A percentile compares a stretch with the other conserved stretches of the same genome.
Conservation (phyloP, 345 rosid species). For the Raphanus sativus region DNA sequence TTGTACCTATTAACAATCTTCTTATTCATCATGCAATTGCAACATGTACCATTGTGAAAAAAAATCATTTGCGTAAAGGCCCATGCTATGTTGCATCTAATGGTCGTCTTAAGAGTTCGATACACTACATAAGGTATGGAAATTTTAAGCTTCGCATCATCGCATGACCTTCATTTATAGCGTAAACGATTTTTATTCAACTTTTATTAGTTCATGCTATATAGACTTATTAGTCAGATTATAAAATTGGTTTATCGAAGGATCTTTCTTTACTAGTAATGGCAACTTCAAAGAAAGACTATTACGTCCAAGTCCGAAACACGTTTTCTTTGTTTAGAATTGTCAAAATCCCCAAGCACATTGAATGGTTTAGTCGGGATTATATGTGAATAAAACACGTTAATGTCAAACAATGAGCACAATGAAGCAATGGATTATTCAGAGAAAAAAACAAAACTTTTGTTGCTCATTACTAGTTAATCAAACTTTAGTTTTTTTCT, state of each 20-base stretch:
- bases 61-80: background rate
- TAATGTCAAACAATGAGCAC: background rate
- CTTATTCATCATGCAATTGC: too few species aligned
- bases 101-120: background rate
- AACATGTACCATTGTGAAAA: background rate
- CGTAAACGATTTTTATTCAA: background rate
- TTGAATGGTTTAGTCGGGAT: background rate
- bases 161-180: background rate
- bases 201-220: background rate
- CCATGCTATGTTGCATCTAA: background rate
- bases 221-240: background rate
- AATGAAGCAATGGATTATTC: background rate
- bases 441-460: background rate
- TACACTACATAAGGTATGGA: background rate
- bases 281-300: conserved; percentile 11
- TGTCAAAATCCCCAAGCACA: background rate
- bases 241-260: background rate
- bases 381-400: background rate
- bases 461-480: background rate
- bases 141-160: background rate
- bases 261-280: background rate
- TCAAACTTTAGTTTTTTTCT: background rate
- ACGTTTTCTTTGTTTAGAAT: conserved; percentile 5
- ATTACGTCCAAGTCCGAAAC: background rate
- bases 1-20: too few species aligned